Conservation (phyloP, 179 eudicot species). For the Silene vulgaris region DNA sequence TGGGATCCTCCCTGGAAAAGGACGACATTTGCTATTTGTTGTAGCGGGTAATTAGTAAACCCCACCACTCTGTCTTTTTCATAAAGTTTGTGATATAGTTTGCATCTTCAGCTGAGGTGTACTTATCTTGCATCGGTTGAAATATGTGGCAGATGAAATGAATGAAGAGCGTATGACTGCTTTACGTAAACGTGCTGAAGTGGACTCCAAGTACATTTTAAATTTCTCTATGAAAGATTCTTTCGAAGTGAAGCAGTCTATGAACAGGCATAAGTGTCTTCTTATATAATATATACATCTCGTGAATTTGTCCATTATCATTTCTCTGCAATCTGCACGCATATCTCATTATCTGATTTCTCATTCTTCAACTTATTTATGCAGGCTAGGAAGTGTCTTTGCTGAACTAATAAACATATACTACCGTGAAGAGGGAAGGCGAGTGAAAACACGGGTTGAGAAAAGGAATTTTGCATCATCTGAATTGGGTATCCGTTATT, state of each 20-base stretch:
- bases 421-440: conserved; percentile 86
- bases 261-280: conserved; percentile 50
- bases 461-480: conserved; percentile 57
- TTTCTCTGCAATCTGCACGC: conserved; percentile 3
- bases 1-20: not conserved
- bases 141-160: conserved; percentile 49
- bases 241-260: conserved; percentile 56
- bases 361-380: conserved; percentile 18
- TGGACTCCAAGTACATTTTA: conserved; percentile 64
- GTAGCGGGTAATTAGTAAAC: conserved; percentile 2
- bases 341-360: not conserved
- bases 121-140: conserved; percentile 8
- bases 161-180: conserved; percentile 84
- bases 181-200: conserved; percentile 86
- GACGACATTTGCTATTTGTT: not conserved
- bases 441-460: conserved; percentile 72
- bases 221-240: conserved; percentile 47
- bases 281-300: conserved; percentile 4
- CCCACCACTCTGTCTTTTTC: not conserved
- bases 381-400: conserved; percentile 65
- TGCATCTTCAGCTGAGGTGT: not conserved
- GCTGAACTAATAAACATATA: conserved; percentile 60
- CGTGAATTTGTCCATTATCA: not conserved
- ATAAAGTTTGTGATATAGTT: not conserved
- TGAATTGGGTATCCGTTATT: conserved; percentile 77